Conservation (phyloP, 345 rosid species). For the Arabidopsis thaliana region TAIR10.1 NC_003071.7:6541501-6542000, state of each 20-base stretch:
- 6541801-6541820: slow-evolving; percentile 33
- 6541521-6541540: neutral
- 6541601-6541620: slow-evolving; percentile 17
- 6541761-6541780: slow-evolving; percentile 32
- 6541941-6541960: neutral
- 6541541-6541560: neutral
- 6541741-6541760: slow-evolving; percentile 39
- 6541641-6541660: slow-evolving; percentile 23
- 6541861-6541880: neutral
- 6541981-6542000: neutral
- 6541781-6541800: slow-evolving; percentile 31
- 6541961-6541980: neutral
- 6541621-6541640: slow-evolving; percentile 25
- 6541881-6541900: neutral
- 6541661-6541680: neutral
- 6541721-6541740: slow-evolving; percentile 41
- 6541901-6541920: neutral
- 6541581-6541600: neutral
- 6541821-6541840: neutral
- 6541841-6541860: neutral
- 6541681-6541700: slow-evolving; percentile 42
- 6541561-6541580: neutral
- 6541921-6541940: neutral
- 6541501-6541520: neutral
- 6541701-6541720: slow-evolving; percentile 37